These are phyloP conservation scores for Herpotrichia juniperi DNA, from an alignment of 2,329 filamentous ascomycete genomes.

Conservation along the genomic window DNA sequence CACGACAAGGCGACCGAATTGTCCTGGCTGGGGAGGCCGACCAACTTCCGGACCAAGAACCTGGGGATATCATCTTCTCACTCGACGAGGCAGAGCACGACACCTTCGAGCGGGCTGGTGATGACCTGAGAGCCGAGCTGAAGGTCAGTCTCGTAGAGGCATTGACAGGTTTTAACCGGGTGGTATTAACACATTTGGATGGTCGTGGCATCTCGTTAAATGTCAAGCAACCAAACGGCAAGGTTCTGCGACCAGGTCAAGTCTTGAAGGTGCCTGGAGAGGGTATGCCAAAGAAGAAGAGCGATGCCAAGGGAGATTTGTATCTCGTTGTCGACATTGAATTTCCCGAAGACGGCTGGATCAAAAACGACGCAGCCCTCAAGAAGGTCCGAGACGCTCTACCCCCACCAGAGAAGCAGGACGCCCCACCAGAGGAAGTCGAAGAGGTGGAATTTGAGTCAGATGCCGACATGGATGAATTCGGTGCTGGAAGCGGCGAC, in stretches of 20 bases:
- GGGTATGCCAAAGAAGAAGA: slow-evolving; percentile 92
- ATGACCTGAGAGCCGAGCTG: slow-evolving; percentile 83
- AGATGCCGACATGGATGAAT: slow-evolving; percentile 84
- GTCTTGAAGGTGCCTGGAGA: slow-evolving; percentile 85
- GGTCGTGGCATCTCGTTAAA: slow-evolving; percentile 85
- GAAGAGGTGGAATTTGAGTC: slow-evolving; percentile 89
- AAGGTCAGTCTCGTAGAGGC: slow-evolving; percentile 83
- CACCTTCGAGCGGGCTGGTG: slow-evolving; percentile 79
- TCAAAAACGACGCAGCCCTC: slow-evolving; percentile 70
- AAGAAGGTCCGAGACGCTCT: slow-evolving; percentile 76
- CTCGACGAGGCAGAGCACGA: slow-evolving; percentile 83
- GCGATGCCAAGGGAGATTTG: slow-evolving; percentile 82
- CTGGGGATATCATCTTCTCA: slow-evolving; percentile 92
- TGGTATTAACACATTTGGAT: slow-evolving; percentile 91
- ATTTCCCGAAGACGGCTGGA: slow-evolving; percentile 88
- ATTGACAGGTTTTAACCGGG: slow-evolving; percentile 85
- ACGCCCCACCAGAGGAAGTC: slow-evolving; percentile 69
- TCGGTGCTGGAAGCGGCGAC: slow-evolving; percentile 74
- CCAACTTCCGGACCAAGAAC: slow-evolving; percentile 84
- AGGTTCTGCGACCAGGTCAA: slow-evolving; percentile 82
- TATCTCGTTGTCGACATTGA: slow-evolving; percentile 85
- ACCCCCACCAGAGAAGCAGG: slow-evolving; percentile 63
- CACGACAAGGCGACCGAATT: slow-evolving; percentile 81
- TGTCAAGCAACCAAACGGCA: slow-evolving; percentile 72
- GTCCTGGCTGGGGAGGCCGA: slow-evolving; percentile 92